phyloP scores from a whole-genome alignment of 192 early-diverging fungal species.

The Umbelopsis vinacea region DNA sequence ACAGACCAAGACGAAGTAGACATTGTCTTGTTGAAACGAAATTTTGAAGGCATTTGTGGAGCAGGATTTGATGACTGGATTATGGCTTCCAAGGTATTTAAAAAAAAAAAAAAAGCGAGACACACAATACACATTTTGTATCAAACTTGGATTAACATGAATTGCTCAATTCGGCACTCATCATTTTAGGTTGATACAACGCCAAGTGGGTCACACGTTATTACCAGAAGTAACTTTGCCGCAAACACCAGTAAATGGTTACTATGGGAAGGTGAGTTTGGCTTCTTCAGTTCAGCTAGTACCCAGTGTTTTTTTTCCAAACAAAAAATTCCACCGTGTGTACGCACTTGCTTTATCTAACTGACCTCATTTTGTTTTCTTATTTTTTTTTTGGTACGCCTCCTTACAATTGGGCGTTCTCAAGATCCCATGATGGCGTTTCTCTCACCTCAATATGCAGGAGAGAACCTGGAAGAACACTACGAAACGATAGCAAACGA shows the following conservation, averaged over 20 bases:
- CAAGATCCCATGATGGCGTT: conserved; percentile 74
- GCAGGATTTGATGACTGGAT: conserved; percentile 81
- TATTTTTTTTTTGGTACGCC: background rate
- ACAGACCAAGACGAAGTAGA: conserved; percentile 66
- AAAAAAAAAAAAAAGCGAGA: conserved; percentile 7
- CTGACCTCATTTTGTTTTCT: background rate
- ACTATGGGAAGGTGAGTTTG: conserved; percentile 82
- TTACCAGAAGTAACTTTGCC: conserved; percentile 60
- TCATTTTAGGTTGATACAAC: conserved; percentile 55
- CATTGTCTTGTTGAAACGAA: conserved; percentile 55
- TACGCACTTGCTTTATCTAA: background rate
- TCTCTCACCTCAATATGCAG: conserved; percentile 77
- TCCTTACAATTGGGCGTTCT: background rate
- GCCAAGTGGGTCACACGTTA: conserved; percentile 46
- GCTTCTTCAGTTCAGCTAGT: no score
- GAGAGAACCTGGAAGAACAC: conserved; percentile 68
- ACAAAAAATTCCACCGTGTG: background rate
- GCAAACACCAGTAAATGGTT: conserved; percentile 84
- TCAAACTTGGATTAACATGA: background rate
- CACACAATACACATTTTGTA: background rate
- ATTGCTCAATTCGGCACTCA: background rate
- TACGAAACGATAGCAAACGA: conserved; percentile 61
- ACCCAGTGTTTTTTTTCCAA: no score
- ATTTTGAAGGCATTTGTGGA: conserved; percentile 74
- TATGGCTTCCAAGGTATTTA: conserved; percentile 63